Percentiles rank a stretch among this genome's conserved stretches.
Evolutionary conservation across 2,329 filamentous ascomycete species (phyloP).

Genomic region (Colletotrichum spinosum): DNA sequence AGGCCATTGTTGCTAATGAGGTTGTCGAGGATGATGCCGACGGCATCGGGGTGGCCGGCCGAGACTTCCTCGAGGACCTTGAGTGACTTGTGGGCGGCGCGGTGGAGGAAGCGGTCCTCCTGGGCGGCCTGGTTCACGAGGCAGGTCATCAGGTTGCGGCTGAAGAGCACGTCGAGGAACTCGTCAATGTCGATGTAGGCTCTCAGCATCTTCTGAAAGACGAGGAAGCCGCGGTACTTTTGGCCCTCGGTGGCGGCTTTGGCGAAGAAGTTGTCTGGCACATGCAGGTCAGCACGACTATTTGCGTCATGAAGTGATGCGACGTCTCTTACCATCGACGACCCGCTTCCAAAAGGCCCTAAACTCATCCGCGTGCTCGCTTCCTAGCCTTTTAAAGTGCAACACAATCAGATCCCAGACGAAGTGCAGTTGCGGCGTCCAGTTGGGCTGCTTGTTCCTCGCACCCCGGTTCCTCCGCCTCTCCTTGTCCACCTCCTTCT

Average conservation of each 20-base stretch:
- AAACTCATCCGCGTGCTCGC: conserved; percentile 64
- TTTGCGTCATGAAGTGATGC: neutral
- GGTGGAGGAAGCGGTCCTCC: conserved; percentile 82
- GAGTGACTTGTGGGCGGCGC: conserved; percentile 81
- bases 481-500: conserved; percentile 49
- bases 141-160: conserved; percentile 83
- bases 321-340: conserved; percentile 77
- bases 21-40: conserved; percentile 71
- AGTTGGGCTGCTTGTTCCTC: conserved; percentile 75
- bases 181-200: conserved; percentile 51
- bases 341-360: conserved; percentile 86
- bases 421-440: conserved; percentile 85
- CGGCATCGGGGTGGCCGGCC: conserved; percentile 68
- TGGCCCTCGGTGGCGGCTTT: conserved; percentile 85
- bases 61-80: conserved; percentile 76
- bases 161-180: conserved; percentile 75
- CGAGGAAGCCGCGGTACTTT: conserved; percentile 91
- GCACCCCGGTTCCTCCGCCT: conserved; percentile 38
- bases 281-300: conserved; percentile 39
- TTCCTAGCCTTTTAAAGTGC: conserved; percentile 57
- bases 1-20: conserved; percentile 78
- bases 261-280: conserved; percentile 82
- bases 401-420: conserved; percentile 86
- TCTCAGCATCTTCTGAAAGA: conserved; percentile 82
- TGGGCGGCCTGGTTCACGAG: conserved; percentile 86